Conservation (phyloP, 768 basidiomycete species). For the Pisolithus marmoratus region DNA sequence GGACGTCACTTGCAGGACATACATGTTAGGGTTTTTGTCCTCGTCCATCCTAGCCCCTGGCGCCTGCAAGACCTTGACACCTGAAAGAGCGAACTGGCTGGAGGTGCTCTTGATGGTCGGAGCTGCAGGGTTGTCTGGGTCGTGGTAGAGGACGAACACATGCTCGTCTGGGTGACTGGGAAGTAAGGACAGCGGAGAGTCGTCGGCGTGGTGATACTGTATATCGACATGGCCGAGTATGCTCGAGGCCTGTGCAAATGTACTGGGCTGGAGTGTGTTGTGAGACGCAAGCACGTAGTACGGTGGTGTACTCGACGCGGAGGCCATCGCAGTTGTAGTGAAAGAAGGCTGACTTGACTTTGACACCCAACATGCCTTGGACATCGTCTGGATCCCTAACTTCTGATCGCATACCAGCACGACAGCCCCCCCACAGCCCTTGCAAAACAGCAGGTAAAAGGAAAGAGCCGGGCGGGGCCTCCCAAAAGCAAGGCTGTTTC, state of each 20-base stretch:
- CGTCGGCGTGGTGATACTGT: slow-evolving; percentile 80
- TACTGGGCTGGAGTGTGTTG: slow-evolving; percentile 36
- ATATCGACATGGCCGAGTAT: slow-evolving; percentile 58
- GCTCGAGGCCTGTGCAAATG: slow-evolving; percentile 33
- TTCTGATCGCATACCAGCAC: slow-evolving; percentile 41
- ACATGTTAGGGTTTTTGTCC: slow-evolving; percentile 63
- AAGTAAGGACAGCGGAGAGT: slow-evolving; percentile 60
- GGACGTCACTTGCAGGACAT: slow-evolving; percentile 61
- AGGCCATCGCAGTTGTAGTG: background rate
- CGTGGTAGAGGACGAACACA: slow-evolving; percentile 68
- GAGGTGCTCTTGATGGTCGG: slow-evolving; percentile 52
- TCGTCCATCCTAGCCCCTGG: slow-evolving; percentile 62
- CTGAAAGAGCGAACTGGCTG: slow-evolving; percentile 43
- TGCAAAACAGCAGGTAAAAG: slow-evolving; percentile 24
- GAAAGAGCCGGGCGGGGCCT: slow-evolving; percentile 31
- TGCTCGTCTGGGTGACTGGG: slow-evolving; percentile 60
- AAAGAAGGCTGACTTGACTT: no score
- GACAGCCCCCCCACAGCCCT: slow-evolving; percentile 7
- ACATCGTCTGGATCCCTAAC: slow-evolving; percentile 40
- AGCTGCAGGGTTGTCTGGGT: slow-evolving; percentile 34
- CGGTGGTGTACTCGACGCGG: slow-evolving; percentile 36
- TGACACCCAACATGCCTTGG: slow-evolving; percentile 8
- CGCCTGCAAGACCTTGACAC: slow-evolving; percentile 63
- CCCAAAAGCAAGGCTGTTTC: slow-evolving; percentile 46
- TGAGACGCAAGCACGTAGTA: slow-evolving; percentile 68